A percentile compares a stretch with the other conserved stretches of the same genome.
These are phyloP conservation scores for Myxozyma kluyveri DNA, from an alignment of 805 yeast genomes.

Conservation along the genomic window DNA sequence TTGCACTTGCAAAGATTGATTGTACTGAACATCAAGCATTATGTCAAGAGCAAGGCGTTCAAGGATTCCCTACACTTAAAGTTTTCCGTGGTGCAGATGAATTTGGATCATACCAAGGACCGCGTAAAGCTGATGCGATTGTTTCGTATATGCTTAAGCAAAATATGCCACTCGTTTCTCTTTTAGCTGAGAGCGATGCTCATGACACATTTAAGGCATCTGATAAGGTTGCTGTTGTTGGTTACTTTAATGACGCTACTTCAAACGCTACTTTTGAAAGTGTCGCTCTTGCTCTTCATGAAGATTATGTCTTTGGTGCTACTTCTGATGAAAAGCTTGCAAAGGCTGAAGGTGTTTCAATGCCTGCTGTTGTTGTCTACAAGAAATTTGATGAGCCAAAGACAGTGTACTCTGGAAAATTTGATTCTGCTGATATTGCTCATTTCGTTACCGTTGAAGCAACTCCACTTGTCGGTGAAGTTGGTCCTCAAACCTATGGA, in stretches of 20 bases:
- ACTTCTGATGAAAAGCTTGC: constrained; percentile 44
- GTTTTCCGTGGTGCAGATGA: constrained; percentile 57
- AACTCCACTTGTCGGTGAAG: constrained; percentile 83
- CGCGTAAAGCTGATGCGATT: constrained; percentile 77
- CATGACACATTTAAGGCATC: constrained; percentile 51
- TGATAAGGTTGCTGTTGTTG: constrained; percentile 44
- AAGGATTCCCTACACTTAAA: constrained; percentile 83
- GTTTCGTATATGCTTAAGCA: constrained; percentile 75
- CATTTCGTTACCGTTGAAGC: constrained; percentile 59
- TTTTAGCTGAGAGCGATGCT: constrained; percentile 46
- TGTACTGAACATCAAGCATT: constrained; percentile 75
- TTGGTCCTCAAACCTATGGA: constrained; percentile 74
- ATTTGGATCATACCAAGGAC: constrained; percentile 73
- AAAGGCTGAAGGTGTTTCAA: constrained; percentile 41
- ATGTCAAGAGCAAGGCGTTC: constrained; percentile 64
- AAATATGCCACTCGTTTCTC: constrained; percentile 70
- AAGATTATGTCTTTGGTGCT: constrained; percentile 59
- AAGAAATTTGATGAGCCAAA: constrained; percentile 39
- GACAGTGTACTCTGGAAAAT: constrained; percentile 34
- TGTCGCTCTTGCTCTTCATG: constrained; percentile 64
- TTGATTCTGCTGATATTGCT: constrained; percentile 42
- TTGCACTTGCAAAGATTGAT: constrained; percentile 78
- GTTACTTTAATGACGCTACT: constrained; percentile 52
- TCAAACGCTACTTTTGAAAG: constrained; percentile 57
- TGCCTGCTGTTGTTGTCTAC: constrained; percentile 50